Percentiles rank a stretch among this genome's conserved stretches.
phyloP scores from a whole-genome alignment of 129 eudicot genomes.

The Pulicaria dysenterica region DNA sequence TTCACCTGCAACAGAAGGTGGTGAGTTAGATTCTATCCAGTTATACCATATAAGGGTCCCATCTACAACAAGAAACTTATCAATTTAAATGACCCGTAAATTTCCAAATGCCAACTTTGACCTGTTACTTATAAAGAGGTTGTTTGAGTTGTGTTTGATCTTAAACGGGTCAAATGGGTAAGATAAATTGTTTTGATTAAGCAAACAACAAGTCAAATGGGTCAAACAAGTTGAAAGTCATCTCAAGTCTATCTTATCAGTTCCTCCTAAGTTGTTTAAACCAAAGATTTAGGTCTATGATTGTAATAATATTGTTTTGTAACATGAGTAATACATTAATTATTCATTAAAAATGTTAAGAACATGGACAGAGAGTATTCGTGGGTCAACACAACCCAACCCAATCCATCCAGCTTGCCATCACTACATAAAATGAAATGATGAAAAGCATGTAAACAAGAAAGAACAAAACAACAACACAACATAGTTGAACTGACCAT shows the following conservation, averaged over 20 bases:
- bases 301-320: too few relatives aligned
- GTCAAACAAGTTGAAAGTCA: neutral
- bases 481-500: slow-evolving; percentile 57
- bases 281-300: neutral
- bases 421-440: neutral
- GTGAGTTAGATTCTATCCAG: neutral
- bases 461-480: neutral
- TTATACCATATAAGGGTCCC: neutral
- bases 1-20: slow-evolving; percentile 43
- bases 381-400: slow-evolving; percentile 7
- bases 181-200: too few relatives aligned
- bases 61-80: neutral
- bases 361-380: neutral
- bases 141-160: neutral
- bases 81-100: neutral
- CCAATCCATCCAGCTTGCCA: neutral
- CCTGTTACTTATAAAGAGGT: neutral
- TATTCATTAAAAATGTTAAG: neutral
- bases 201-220: neutral
- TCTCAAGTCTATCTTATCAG: neutral
- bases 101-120: neutral
- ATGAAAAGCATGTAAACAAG: neutral
- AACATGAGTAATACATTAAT: neutral
- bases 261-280: neutral
- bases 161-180: neutral